A percentile compares a stretch with the other conserved stretches of the same genome.
Conservation (phyloP, 495 filamentous ascomycete genomes). For the Penicillium angulare region DNA sequence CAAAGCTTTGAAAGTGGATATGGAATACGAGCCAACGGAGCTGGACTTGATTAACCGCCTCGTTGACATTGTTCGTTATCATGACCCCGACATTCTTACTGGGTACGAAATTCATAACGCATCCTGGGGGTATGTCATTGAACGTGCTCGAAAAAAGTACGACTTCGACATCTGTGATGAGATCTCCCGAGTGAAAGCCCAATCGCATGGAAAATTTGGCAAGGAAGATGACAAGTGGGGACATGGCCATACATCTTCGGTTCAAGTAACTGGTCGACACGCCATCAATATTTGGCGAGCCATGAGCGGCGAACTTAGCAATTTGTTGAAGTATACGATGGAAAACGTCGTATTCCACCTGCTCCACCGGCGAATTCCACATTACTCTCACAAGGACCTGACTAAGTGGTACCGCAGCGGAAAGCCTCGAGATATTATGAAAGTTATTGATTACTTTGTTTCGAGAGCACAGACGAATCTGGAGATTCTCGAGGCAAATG, state of each 20-base stretch:
- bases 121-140: slow-evolving; percentile 95
- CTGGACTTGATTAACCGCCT: slow-evolving; percentile 78
- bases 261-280: slow-evolving; percentile 86
- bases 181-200: slow-evolving; percentile 80
- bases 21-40: slow-evolving; percentile 75
- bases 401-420: slow-evolving; percentile 76
- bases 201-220: slow-evolving; percentile 77
- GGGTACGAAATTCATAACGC: slow-evolving; percentile 92
- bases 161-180: slow-evolving; percentile 89
- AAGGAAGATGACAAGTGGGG: slow-evolving; percentile 89
- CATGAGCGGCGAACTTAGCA: slow-evolving; percentile 80
- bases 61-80: slow-evolving; percentile 77
- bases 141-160: slow-evolving; percentile 80
- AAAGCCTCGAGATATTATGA: slow-evolving; percentile 65
- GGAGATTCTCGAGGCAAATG: slow-evolving; percentile 88
- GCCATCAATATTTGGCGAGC: slow-evolving; percentile 98
- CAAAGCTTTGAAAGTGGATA: slow-evolving; percentile 50
- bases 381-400: slow-evolving; percentile 74
- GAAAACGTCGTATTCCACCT: slow-evolving; percentile 96
- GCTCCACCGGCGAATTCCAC: slow-evolving; percentile 85
- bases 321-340: slow-evolving; percentile 89
- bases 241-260: slow-evolving; percentile 83
- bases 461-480: slow-evolving; percentile 78
- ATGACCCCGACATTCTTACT: slow-evolving; percentile 91
- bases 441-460: slow-evolving; percentile 75